Percentiles rank a stretch among this genome's conserved stretches.
Evolutionary conservation across 441 rosid genomes (phyloP).

Genomic region (Croton setiger): DNA sequence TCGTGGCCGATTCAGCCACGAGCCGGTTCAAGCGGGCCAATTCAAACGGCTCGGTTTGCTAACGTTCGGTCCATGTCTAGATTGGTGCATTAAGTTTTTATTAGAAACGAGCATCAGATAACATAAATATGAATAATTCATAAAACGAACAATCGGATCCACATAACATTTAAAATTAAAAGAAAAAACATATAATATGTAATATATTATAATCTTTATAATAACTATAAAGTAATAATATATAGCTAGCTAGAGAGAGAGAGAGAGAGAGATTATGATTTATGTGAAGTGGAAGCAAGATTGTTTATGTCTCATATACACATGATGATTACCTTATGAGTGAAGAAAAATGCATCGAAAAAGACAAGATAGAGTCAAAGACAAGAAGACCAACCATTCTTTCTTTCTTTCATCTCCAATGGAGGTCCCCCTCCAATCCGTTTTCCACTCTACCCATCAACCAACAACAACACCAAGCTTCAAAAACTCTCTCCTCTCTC

Average conservation of each 20-base stretch:
- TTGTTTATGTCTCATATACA: conserved; percentile 42
- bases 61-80: no score
- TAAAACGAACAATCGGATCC: no score
- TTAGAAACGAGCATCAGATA: no score
- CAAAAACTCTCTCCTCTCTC: conserved; percentile 19
- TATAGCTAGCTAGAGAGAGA: conserved; percentile 6
- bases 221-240: no score
- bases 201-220: no score
- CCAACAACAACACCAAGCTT: conserved; percentile 42
- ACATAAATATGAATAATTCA: no score
- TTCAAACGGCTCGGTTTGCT: no score
- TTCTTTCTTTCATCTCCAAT: not conserved
- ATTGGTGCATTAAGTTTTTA: no score
- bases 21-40: no score
- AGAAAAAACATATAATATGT: no score
- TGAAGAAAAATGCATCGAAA: conserved; percentile 83
- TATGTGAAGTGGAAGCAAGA: conserved; percentile 89
- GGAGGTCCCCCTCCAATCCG: conserved; percentile 71
- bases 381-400: conserved; percentile 53
- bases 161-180: no score
- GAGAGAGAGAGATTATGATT: conserved; percentile 29
- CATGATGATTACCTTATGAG: conserved; percentile 84
- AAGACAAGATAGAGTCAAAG: conserved; percentile 65
- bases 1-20: no score
- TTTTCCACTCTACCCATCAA: conserved; percentile 81